Evolutionary conservation across 176 grass and related monocot genomes (phyloP).

Genomic region (Zea luxurians): DNA sequence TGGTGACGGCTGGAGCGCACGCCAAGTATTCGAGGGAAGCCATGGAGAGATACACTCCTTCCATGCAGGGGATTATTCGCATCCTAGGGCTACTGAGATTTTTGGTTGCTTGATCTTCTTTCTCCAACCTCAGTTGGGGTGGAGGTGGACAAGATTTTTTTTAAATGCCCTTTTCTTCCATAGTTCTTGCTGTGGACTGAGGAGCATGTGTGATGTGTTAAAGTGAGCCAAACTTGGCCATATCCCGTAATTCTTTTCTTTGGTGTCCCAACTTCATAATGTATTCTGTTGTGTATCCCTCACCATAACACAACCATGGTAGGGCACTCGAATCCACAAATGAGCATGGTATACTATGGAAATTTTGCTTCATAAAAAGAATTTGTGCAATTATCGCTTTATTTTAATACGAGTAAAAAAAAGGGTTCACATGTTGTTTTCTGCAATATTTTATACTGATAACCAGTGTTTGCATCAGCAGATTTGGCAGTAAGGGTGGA

Average conservation of each 20-base stretch:
- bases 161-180: slow-evolving; percentile 1
- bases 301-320: neutral
- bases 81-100: slow-evolving; percentile 31
- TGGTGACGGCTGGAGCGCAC: slow-evolving; percentile 29
- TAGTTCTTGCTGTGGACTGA: neutral
- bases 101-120: slow-evolving; percentile 40
- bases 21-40: slow-evolving; percentile 40
- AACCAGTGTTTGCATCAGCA: slow-evolving; percentile 27
- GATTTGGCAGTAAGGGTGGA: slow-evolving; percentile 58
- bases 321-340: slow-evolving; percentile 20
- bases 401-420: neutral
- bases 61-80: slow-evolving; percentile 40
- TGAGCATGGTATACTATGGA: neutral
- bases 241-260: slow-evolving; percentile 27
- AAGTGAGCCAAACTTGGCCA: neutral
- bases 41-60: slow-evolving; percentile 47
- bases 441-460: slow-evolving; percentile 22
- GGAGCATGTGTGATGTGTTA: slow-evolving; percentile 9
- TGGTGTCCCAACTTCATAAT: slow-evolving; percentile 16
- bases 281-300: slow-evolving; percentile 2
- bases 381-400: neutral
- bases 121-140: slow-evolving; percentile 29
- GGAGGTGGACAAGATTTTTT: slow-evolving; percentile 6
- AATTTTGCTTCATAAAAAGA: neutral
- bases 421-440: neutral